These are phyloP conservation scores for Penicillium griseofulvum DNA, from an alignment of 2,329 filamentous ascomycete species.

Conservation along the genomic window DNA sequence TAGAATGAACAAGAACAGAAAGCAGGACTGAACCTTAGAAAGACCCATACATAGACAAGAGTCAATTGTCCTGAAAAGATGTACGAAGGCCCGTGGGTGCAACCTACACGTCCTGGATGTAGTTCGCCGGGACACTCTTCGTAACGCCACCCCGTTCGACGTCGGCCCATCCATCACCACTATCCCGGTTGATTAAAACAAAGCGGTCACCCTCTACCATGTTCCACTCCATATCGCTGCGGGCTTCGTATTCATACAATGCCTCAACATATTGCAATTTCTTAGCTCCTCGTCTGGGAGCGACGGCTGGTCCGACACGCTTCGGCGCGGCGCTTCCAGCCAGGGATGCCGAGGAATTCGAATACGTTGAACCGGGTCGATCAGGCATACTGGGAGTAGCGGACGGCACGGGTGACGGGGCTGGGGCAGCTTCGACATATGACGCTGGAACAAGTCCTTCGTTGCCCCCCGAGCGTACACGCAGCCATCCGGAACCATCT, in stretches of 20 bases:
- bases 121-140: slow-evolving; percentile 90
- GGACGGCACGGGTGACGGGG: slow-evolving; percentile 43
- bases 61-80: not conserved
- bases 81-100: not conserved
- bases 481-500: slow-evolving; percentile 93
- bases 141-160: slow-evolving; percentile 86
- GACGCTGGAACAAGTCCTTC: slow-evolving; percentile 84
- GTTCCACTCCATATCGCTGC: slow-evolving; percentile 80
- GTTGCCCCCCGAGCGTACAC: slow-evolving; percentile 67
- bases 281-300: slow-evolving; percentile 85
- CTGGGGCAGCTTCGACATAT: slow-evolving; percentile 70
- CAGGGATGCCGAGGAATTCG: slow-evolving; percentile 71
- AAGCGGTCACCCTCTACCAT: slow-evolving; percentile 92
- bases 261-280: slow-evolving; percentile 92
- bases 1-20: not conserved
- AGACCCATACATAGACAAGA: not conserved
- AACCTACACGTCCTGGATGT: slow-evolving; percentile 69
- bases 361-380: slow-evolving; percentile 72
- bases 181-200: slow-evolving; percentile 81
- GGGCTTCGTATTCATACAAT: slow-evolving; percentile 84
- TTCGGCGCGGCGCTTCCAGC: slow-evolving; percentile 58
- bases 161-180: slow-evolving; percentile 94
- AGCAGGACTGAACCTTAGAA: not conserved
- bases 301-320: slow-evolving; percentile 89
- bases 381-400: slow-evolving; percentile 38